These are phyloP conservation scores for Exophiala sp. DNA, from an alignment of 2,329 filamentous ascomycete genomes.

Conservation along the genomic window DNA sequence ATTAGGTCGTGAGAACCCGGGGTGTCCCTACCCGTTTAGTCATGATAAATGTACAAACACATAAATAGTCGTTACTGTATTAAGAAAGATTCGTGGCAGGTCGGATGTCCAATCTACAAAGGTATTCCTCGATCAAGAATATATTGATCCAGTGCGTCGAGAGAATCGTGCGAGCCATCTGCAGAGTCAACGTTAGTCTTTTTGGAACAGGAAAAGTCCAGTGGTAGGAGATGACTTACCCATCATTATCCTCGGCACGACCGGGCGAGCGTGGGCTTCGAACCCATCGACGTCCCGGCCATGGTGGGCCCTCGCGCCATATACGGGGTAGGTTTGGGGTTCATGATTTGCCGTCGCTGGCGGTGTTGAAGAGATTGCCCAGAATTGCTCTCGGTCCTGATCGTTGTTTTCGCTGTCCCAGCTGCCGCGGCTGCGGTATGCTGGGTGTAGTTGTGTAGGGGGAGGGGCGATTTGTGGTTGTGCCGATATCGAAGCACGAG, in stretches of 20 bases:
- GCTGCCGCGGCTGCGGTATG: slow-evolving; percentile 11
- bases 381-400: background rate
- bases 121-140: background rate
- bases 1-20: too few species aligned
- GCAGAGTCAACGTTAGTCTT: background rate
- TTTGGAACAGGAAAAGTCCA: background rate
- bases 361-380: background rate
- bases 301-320: background rate
- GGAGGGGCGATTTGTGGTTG: background rate
- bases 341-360: too few species aligned
- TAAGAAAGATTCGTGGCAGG: background rate
- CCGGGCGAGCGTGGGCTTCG: slow-evolving; percentile 1
- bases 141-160: background rate
- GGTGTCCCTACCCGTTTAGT: too few species aligned
- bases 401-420: slow-evolving; percentile 9
- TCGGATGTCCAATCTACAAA: background rate
- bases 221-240: background rate
- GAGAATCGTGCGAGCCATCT: background rate
- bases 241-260: slow-evolving; percentile 5
- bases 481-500: slow-evolving; percentile 4
- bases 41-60: too few species aligned
- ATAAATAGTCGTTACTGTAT: background rate
- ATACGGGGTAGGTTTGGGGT: too few species aligned
- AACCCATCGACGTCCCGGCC: slow-evolving; percentile 11
- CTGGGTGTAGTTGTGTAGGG: slow-evolving; percentile 7